Percentiles rank a stretch among this genome's conserved stretches.
Evolutionary conservation across 345 rosid genomes (phyloP).

Genomic region (Gossypioides kirkii): DNA sequence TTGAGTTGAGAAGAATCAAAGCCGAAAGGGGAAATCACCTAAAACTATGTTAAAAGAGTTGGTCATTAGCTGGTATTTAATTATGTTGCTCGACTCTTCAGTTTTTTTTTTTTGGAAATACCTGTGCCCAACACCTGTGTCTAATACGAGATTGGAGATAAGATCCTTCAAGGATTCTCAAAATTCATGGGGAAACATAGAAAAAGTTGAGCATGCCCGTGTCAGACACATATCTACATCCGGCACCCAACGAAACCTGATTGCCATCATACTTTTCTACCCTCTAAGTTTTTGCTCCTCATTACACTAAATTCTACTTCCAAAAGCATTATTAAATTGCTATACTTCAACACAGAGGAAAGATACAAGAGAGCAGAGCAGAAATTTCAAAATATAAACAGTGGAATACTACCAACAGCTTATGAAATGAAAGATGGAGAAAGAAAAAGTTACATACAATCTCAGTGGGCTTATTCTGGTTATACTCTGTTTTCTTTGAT

Average conservation of each 20-base stretch:
- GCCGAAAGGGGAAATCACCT: neutral
- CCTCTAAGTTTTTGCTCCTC: neutral
- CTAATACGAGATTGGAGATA: neutral
- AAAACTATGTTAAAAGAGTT: neutral
- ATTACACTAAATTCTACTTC: neutral
- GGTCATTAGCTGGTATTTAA: neutral
- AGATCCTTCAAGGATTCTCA: neutral
- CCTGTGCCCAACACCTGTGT: neutral
- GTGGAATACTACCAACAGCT: neutral
- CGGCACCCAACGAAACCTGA: neutral
- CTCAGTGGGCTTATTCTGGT: slow-evolving; percentile 90
- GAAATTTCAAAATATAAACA: neutral
- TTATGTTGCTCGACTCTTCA: neutral
- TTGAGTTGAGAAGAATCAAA: neutral
- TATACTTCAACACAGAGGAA: neutral
- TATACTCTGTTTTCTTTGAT: slow-evolving; percentile 74
- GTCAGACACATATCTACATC: neutral
- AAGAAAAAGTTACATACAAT: slow-evolving; percentile 47
- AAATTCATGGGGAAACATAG: neutral
- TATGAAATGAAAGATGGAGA: neutral
- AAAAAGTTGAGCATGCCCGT: neutral
- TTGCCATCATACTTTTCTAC: neutral
- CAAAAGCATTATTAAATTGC: neutral
- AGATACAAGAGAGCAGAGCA: neutral
- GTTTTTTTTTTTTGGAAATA: neutral